These are phyloP conservation scores for Boletus insuetus DNA, from an alignment of 768 basidiomycete genomes.

Conservation along the genomic window DNA sequence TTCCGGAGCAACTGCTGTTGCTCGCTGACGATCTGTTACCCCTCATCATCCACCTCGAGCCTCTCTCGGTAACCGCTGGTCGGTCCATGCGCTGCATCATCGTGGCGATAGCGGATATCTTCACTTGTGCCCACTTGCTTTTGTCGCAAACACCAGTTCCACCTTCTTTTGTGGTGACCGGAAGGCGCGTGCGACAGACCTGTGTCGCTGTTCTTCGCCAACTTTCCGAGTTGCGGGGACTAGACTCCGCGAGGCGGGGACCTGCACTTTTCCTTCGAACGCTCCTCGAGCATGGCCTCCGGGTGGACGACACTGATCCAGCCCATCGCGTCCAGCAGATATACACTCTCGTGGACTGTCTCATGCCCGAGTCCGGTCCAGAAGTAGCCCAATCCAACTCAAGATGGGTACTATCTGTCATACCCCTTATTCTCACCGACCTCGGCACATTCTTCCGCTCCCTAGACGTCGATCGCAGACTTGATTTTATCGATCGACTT, in stretches of 20 bases:
- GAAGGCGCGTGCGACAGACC: constrained; percentile 41
- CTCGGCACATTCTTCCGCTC: constrained; percentile 53
- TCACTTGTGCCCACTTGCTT: constrained; percentile 50
- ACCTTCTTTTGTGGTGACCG: constrained; percentile 20
- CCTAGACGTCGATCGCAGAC: constrained; percentile 55
- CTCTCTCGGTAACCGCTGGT: constrained; percentile 47
- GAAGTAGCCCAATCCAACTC: constrained; percentile 33
- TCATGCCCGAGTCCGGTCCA: constrained; percentile 43
- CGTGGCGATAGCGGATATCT: constrained; percentile 49
- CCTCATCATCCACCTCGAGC: constrained; percentile 47
- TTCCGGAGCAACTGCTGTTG: constrained; percentile 54
- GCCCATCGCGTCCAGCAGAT: constrained; percentile 53
- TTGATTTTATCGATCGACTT: constrained; percentile 52
- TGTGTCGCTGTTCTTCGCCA: constrained; percentile 50
- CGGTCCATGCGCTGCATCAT: constrained; percentile 48
- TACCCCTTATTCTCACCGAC: constrained; percentile 57
- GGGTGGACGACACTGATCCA: constrained; percentile 48
- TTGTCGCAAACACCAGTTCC: constrained; percentile 38
- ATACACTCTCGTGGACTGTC: constrained; percentile 52
- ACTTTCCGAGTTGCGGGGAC: constrained; percentile 33
- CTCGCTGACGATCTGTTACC: constrained; percentile 52
- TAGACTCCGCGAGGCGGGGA: constrained; percentile 34
- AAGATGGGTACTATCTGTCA: constrained; percentile 50
- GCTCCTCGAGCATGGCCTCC: constrained; percentile 50
- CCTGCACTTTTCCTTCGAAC: constrained; percentile 54